Conservation (phyloP, 208 protist genomes). For the Acanthamoeba rhysodes region DNA sequence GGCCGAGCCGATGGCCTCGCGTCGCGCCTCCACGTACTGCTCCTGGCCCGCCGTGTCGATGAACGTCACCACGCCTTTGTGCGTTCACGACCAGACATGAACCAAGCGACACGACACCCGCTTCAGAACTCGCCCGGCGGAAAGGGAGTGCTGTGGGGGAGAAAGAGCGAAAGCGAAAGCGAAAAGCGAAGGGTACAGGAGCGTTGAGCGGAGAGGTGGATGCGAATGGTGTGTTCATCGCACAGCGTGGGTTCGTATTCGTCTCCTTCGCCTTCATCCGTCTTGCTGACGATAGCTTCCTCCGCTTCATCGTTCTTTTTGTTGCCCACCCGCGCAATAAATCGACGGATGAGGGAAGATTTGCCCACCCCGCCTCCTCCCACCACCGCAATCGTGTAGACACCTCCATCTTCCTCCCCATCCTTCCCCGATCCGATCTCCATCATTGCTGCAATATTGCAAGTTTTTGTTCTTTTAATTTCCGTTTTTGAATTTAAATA, state of each 20-base stretch:
- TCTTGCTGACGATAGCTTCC: neutral
- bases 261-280: neutral
- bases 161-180: neutral
- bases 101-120: neutral
- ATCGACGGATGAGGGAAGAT: slow-evolving; percentile 64
- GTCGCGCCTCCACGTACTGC: slow-evolving; percentile 34
- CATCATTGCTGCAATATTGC: neutral
- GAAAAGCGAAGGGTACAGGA: neutral
- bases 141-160: too few relatives aligned
- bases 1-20: neutral
- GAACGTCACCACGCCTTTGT: slow-evolving; percentile 48
- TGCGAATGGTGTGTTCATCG: slow-evolving; percentile 4
- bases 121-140: neutral
- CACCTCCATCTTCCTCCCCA: neutral
- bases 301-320: neutral
- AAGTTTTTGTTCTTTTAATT: neutral
- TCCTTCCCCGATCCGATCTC: neutral
- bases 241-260: slow-evolving; percentile 3
- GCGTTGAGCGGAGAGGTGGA: neutral
- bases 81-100: neutral
- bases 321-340: neutral
- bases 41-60: slow-evolving; percentile 68
- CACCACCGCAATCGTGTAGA: slow-evolving; percentile 50
- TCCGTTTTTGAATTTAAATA: neutral
- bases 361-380: slow-evolving; percentile 38